Base-by-base conservation (phyloP, 2,329 filamentous ascomycete genomes). In the Leptoxyphium fumago region DNA sequence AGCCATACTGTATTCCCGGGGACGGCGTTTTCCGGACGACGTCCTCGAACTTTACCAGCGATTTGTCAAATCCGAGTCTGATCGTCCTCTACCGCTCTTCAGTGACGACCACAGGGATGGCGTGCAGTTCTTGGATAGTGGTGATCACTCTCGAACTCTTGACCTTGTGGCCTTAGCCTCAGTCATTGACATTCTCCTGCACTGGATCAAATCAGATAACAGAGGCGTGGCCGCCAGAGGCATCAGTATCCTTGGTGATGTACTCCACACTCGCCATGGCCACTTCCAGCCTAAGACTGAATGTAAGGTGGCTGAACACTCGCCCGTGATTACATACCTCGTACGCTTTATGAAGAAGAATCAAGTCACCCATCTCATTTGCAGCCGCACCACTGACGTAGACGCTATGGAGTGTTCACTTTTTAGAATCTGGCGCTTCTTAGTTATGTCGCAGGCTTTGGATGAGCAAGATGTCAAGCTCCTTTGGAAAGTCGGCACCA, bases 351-450 rank as follows among this genome's bases (percentile, higher is more conserved):
- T 96, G 29, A 69, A 81, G 13, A 65, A 72, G 6, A 80, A 82
- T 34, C 78, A 79, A 43, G 68, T 96, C 21, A 75, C 94, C 18
- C 78, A 87, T 46, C 96, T 95, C 61, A 78, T 98, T 39, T 75
- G 95, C 42, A 85, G 89, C 2, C 21, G 15, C 32, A 36, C 32
- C 15, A 79, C 89, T 11, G 87, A 87, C 45, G 95, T 89, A 29
- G 91, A 96, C 56, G 86, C 88, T 1, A 87, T 26, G 21, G 21
- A 26, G 7, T 4, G 4, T 7, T 26, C 21, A 3, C 21, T 26
- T 26, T 26, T 26, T 7, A 26, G 21, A 26, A 83, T 96, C 43
- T 71, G 95, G 40, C 84, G 84, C 1, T 96, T 96, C 55, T 69
- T 96, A 42, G 75, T 86, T 17, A 82, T 91, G 11, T 91, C 84